Conservation (phyloP, 768 basidiomycete genomes). For the Macrocybe gigantea region DNA sequence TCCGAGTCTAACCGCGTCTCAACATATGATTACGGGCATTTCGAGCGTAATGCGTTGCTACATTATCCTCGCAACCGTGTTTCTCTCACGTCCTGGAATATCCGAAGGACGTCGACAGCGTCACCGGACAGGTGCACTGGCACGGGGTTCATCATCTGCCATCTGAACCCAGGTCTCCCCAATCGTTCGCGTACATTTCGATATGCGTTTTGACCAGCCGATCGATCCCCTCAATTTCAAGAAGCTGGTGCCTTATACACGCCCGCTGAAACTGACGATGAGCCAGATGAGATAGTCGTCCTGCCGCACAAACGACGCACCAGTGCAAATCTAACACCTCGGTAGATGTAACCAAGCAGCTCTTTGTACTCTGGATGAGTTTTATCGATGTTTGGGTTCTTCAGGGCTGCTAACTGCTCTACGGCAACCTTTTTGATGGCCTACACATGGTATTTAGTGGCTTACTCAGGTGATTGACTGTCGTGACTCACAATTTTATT, state of each 20-base stretch:
- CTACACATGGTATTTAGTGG: conserved; percentile 18
- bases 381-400: conserved; percentile 34
- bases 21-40: too few species aligned
- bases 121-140: neutral
- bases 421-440: conserved; percentile 30
- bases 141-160: neutral
- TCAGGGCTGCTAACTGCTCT: conserved; percentile 33
- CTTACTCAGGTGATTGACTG: conserved; percentile 12
- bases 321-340: conserved; percentile 46
- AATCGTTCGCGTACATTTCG: conserved; percentile 36
- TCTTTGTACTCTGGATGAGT: conserved; percentile 48
- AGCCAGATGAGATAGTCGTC: neutral
- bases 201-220: conserved; percentile 36
- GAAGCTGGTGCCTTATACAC: conserved; percentile 29
- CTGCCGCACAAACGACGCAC: conserved; percentile 22
- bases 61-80: too few species aligned
- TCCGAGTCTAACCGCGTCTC: too few species aligned
- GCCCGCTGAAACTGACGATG: conserved; percentile 26
- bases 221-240: conserved; percentile 30
- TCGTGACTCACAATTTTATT: conserved; percentile 65
- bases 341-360: conserved; percentile 37
- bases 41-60: too few species aligned
- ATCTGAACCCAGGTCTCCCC: neutral
- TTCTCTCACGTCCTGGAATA: neutral
- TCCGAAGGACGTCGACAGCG: neutral